phyloP scores from a whole-genome alignment of 2,329 filamentous ascomycete genomes.

The Claviceps sp. region DNA sequence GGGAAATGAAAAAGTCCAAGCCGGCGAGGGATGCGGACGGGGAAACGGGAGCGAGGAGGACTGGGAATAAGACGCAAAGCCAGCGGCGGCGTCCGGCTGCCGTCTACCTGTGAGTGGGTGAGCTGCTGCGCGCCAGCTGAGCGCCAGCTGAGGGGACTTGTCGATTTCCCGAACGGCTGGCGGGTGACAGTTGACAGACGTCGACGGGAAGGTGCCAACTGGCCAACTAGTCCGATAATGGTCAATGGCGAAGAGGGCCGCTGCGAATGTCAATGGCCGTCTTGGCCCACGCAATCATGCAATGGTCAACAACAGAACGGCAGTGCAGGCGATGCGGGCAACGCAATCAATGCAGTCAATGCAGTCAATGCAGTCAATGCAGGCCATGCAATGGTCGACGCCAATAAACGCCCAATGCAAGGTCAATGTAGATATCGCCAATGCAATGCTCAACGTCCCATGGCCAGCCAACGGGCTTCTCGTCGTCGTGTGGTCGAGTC shows the following conservation, averaged over 20 bases:
- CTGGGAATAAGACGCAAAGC: conserved; percentile 8
- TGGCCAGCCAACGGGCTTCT: neutral
- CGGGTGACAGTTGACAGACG: neutral
- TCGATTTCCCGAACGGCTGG: neutral
- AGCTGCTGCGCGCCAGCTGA: neutral
- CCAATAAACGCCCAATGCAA: too few relatives aligned
- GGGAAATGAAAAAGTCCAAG: conserved; percentile 1
- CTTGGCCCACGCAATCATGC: too few relatives aligned
- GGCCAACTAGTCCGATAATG: neutral
- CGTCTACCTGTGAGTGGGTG: neutral
- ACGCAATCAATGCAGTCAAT: too few relatives aligned
- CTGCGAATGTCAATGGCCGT: too few relatives aligned
- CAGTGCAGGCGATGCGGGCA: too few relatives aligned
- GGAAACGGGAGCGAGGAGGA: conserved; percentile 5
- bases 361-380: too few relatives aligned
- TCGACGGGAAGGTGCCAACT: neutral
- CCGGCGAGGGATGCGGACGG: conserved; percentile 3
- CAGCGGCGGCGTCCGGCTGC: neutral
- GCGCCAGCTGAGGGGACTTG: neutral
- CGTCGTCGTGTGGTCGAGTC: neutral
- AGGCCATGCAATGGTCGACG: too few relatives aligned
- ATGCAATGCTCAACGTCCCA: too few relatives aligned
- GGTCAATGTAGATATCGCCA: too few relatives aligned
- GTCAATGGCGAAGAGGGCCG: too few relatives aligned
- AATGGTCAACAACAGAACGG: too few relatives aligned